Base-by-base conservation (phyloP, 768 basidiomycete genomes). In the Pholiota conissans region DNA sequence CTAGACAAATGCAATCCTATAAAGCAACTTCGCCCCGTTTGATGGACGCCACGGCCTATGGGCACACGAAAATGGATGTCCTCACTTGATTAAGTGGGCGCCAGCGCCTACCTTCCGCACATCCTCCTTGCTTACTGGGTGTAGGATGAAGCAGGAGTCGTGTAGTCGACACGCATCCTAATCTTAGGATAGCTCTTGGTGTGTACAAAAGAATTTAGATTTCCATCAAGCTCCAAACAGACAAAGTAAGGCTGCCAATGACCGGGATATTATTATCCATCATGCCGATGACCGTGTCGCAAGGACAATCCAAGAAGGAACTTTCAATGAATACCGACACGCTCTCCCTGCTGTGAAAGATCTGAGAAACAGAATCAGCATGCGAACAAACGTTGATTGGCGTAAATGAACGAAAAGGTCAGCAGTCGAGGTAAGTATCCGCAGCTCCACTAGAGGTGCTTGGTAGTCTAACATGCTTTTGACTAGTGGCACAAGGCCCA, bases 381-480 rank as follows among this genome's bases (percentile, higher is more conserved):
- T 49, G 52, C 52, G 52, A 59, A 55, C 11, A 54, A 45, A 46
- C 52, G 30, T 39, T 45, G 37, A 52, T 39, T 49, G 30, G 27
- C 34, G 40, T 51, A 47, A 34, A 45, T 29, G 39, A 49, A 27
- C 20, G 52, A 46, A 52, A 50, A 52, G 58, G 63, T 69, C 63
- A 68, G 67, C 50, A 73, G 73, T 74, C 71, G 69, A 69, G 66
- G 60, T 65, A 61, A 59, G 60, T 75, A 56, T 80, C 77, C 76
- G 65, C 78, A 76, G 64, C 69, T 73, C 73, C 71, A 61, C 63
- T 56, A 63, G 61, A 71, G 71, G 65, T 71, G 67, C 68, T 80
- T 67, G 76, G 78, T 73, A 80, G 78, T 79, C 78, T 80, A 81
- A 79, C 78, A 80, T 79, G 79, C 78, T 71, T 65, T 76, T 73